These are phyloP conservation scores for Spergularia bocconei DNA, from an alignment of 148 eudicot genomes.

Conservation along the genomic window DNA sequence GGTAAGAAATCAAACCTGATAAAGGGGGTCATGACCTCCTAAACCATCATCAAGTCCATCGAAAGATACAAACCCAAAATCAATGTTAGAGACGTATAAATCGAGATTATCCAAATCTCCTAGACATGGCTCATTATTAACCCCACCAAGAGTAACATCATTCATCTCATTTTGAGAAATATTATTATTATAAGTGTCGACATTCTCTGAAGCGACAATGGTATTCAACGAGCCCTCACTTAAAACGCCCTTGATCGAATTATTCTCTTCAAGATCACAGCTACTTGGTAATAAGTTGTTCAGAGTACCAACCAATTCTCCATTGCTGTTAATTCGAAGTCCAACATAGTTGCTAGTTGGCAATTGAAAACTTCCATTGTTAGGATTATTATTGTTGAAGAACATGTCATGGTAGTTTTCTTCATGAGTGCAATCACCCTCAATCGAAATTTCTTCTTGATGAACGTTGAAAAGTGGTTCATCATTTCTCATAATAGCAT, in stretches of 20 bases:
- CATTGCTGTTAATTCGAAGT: constrained; percentile 18
- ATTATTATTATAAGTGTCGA: neutral
- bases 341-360: constrained; percentile 25
- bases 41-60: neutral
- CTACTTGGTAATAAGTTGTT: neutral
- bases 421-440: neutral
- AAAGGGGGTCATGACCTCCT: neutral
- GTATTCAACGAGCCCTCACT: neutral
- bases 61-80: constrained; percentile 1
- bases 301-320: constrained; percentile 21
- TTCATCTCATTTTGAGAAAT: neutral
- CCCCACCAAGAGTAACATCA: neutral
- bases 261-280: neutral
- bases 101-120: neutral
- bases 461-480: neutral
- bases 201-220: neutral
- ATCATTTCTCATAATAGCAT: neutral
- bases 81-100: neutral
- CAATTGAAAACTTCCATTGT: neutral
- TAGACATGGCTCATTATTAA: neutral
- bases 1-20: constrained; percentile 12
- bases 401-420: neutral
- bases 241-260: neutral
- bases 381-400: neutral
- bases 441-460: neutral